Percentiles rank a stretch among this genome's conserved stretches.
Evolutionary conservation across 331 rosid species (phyloP).

Genomic region (Telfairia occidentalis): DNA sequence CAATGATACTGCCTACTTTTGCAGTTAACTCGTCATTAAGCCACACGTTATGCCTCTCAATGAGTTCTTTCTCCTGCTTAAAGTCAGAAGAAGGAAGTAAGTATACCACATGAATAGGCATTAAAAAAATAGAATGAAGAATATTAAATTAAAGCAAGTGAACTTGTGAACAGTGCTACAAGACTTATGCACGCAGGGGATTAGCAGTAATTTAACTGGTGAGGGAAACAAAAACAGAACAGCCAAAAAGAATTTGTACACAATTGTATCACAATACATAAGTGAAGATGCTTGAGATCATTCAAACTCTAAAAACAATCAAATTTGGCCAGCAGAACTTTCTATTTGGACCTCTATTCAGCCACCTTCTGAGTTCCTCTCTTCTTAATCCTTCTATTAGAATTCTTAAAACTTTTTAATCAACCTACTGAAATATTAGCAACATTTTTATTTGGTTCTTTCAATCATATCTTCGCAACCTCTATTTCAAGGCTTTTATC

Average conservation of each 20-base stretch:
- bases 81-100: slow-evolving; percentile 4
- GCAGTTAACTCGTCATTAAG: slow-evolving; percentile 69
- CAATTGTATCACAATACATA: background rate
- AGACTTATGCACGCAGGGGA: background rate
- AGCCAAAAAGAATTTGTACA: background rate
- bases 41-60: slow-evolving; percentile 76
- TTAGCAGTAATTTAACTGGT: background rate
- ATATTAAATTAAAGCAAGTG: background rate
- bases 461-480: too few species aligned
- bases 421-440: too few species aligned
- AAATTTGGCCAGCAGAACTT: too few species aligned
- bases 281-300: too few species aligned
- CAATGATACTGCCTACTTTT: slow-evolving; percentile 52
- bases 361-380: background rate
- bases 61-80: slow-evolving; percentile 84
- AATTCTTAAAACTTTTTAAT: too few species aligned
- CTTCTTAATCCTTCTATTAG: background rate
- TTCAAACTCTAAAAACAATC: too few species aligned
- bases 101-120: slow-evolving; percentile 15
- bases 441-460: too few species aligned
- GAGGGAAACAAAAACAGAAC: background rate
- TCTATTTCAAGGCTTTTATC: too few species aligned
- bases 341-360: too few species aligned
- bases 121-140: background rate
- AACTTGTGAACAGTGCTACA: background rate